Evolutionary conservation across 352 stramenopile species (phyloP).

Genomic region (Pythium pyrilobum): DNA sequence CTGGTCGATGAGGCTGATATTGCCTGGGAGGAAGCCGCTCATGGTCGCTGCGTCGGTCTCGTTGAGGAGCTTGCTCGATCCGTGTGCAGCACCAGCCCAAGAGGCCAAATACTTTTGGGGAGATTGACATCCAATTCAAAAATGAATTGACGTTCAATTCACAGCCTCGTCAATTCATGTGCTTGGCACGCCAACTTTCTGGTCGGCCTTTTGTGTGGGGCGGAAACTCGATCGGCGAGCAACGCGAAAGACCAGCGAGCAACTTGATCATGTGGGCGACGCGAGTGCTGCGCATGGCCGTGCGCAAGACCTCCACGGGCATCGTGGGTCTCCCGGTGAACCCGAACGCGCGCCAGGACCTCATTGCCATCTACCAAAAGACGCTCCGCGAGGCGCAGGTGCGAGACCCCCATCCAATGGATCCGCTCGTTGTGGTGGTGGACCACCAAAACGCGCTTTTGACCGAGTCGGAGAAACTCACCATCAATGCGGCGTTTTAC

Average conservation of each 20-base stretch:
- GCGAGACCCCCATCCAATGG: neutral
- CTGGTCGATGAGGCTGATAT: conserved; percentile 79
- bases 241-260: conserved; percentile 4
- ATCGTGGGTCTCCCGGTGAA: conserved; percentile 83
- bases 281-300: conserved; percentile 76
- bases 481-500: no score
- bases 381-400: conserved; percentile 81
- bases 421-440: conserved; percentile 11
- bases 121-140: conserved; percentile 4
- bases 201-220: conserved; percentile 20
- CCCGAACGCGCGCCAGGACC: conserved; percentile 72
- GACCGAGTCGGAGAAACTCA: no score
- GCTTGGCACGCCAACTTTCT: neutral
- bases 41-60: conserved; percentile 26
- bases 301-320: conserved; percentile 85
- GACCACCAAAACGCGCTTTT: no score
- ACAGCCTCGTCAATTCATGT: conserved; percentile 10
- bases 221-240: conserved; percentile 18
- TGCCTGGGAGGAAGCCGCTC: conserved; percentile 75
- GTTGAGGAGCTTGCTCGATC: neutral
- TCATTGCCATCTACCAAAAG: conserved; percentile 82
- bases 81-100: no score
- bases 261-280: conserved; percentile 63
- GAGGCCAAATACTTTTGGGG: no score
- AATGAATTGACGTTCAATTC: conserved; percentile 12